Evolutionary conservation across 129 eudicot genomes (phyloP), one percentile per base, ranked within the genome.

Genomic region (Helianthus tuberosus): DNA sequence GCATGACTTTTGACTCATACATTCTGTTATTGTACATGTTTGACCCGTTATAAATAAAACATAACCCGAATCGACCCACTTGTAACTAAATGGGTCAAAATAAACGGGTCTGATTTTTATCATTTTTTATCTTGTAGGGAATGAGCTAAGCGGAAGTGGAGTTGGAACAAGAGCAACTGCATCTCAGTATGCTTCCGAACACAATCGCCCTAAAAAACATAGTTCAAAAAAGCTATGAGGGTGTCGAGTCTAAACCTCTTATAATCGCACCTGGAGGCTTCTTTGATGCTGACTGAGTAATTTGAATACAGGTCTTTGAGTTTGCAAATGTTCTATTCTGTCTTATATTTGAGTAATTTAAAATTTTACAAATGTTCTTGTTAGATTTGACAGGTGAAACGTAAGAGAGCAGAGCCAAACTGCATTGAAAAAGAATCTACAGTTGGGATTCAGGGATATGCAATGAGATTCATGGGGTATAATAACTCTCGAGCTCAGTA

Each of bases 101-200:
- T 41, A 25, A 20, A 15, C 17, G 2, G 20, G 23, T 47, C 3
- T 25, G 52, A 13, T 20, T 69, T 11, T 77, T 67, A 11, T 57
- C 61, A 32, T 67, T 57, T 3, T 7, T n/a, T 58, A 46, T 69
- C 7, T 57, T 75, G 44, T 75, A 93, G 98, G 98, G 62, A 93
- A 89, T 67, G 98, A 93, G 76, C 69, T 93, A 63, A 64, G 96
- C 57, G 98, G 96, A 32, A 79, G 11, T 74, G 96, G 96, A 74
- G 84, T 93, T 43, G 98, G 98, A 62, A 83, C 82, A 55, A 72
- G 86, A 83, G 89, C 89, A 60, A 64, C 84, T 50, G 96, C 92
- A 68, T 78, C 80, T 78, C 92, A 86, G 13, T 93, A 93, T 71
- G 91, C 90, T 8, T 66, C 66, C 0, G 98, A 89, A 20, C 72